phyloP scores from a whole-genome alignment of 192 early-diverging fungal species.

The Coemansia sp. region DNA sequence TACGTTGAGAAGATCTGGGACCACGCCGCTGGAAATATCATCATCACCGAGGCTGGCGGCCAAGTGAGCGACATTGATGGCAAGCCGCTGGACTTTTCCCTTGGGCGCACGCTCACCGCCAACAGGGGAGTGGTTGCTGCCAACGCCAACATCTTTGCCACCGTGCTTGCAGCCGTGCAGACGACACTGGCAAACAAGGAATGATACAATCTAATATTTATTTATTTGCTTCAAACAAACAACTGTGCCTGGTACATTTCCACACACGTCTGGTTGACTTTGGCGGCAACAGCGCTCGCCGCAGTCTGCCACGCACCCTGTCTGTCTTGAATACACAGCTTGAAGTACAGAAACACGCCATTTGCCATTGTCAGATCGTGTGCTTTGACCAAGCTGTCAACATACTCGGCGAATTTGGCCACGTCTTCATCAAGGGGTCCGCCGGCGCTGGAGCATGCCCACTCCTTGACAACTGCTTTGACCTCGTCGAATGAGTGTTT shows the following conservation, averaged over 20 bases:
- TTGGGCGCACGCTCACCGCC: conserved; percentile 71
- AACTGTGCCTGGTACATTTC: conserved; percentile 29
- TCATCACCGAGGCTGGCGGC: conserved; percentile 93
- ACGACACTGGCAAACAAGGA: conserved; percentile 18
- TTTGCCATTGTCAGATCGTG: conserved; percentile 18
- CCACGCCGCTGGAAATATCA: conserved; percentile 86
- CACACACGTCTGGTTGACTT: conserved; percentile 13
- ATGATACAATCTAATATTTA: neutral
- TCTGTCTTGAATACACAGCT: conserved; percentile 1
- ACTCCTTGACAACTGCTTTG: conserved; percentile 14
- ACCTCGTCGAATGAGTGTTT: conserved; percentile 13
- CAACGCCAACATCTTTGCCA: conserved; percentile 66
- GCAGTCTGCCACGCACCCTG: conserved; percentile 15
- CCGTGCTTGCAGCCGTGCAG: conserved; percentile 77
- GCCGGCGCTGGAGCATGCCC: conserved; percentile 11
- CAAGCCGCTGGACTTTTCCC: conserved; percentile 82
- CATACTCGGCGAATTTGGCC: conserved; percentile 24
- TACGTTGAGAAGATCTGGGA: conserved; percentile 99
- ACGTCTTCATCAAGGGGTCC: conserved; percentile 31
- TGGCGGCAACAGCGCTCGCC: neutral
- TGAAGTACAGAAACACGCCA: conserved; percentile 8
- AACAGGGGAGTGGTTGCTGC: conserved; percentile 91
- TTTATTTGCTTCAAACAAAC: conserved; percentile 1
- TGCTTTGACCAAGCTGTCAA: conserved; percentile 20
- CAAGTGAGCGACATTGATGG: conserved; percentile 78